A percentile compares a stretch with the other conserved stretches of the same genome.
Evolutionary conservation across 352 stramenopile genomes (phyloP).

Genomic region (Pythium aristosporum): DNA sequence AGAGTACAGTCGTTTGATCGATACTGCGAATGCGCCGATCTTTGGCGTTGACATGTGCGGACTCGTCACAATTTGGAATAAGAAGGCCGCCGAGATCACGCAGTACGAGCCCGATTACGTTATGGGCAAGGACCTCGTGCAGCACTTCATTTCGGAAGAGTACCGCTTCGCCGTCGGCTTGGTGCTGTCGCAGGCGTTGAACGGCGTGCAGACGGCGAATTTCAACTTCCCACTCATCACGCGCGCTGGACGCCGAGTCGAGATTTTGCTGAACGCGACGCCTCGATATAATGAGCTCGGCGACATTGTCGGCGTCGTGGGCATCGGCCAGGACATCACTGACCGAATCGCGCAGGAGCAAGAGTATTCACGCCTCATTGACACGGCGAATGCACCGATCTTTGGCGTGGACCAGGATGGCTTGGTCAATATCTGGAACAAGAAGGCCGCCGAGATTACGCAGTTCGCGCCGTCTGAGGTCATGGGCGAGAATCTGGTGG

Average conservation of each 20-base stretch:
- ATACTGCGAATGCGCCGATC: slow-evolving; percentile 90
- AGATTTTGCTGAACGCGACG: slow-evolving; percentile 85
- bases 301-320: slow-evolving; percentile 78
- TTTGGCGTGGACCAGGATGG: slow-evolving; percentile 81
- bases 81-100: slow-evolving; percentile 88
- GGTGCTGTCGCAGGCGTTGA: slow-evolving; percentile 64
- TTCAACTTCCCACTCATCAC: slow-evolving; percentile 90
- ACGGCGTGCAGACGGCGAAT: slow-evolving; percentile 69
- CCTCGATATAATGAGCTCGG: slow-evolving; percentile 79
- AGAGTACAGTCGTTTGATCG: slow-evolving; percentile 85
- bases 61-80: slow-evolving; percentile 89
- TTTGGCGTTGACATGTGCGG: slow-evolving; percentile 87
- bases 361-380: slow-evolving; percentile 84
- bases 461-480: slow-evolving; percentile 88
- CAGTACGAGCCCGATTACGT: slow-evolving; percentile 87
- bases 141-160: slow-evolving; percentile 87
- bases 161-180: slow-evolving; percentile 56
- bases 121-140: slow-evolving; percentile 81
- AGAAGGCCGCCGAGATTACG: slow-evolving; percentile 88
- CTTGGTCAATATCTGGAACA: slow-evolving; percentile 89
- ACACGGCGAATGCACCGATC: slow-evolving; percentile 87
- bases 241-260: slow-evolving; percentile 65
- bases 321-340: slow-evolving; percentile 84
- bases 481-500: slow-evolving; percentile 85
- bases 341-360: slow-evolving; percentile 85